A percentile compares a stretch with the other conserved stretches of the same genome.
These are phyloP conservation scores for Allantophomopsis cytisporea DNA, from an alignment of 2,329 filamentous ascomycete genomes.

Conservation along the genomic window DNA sequence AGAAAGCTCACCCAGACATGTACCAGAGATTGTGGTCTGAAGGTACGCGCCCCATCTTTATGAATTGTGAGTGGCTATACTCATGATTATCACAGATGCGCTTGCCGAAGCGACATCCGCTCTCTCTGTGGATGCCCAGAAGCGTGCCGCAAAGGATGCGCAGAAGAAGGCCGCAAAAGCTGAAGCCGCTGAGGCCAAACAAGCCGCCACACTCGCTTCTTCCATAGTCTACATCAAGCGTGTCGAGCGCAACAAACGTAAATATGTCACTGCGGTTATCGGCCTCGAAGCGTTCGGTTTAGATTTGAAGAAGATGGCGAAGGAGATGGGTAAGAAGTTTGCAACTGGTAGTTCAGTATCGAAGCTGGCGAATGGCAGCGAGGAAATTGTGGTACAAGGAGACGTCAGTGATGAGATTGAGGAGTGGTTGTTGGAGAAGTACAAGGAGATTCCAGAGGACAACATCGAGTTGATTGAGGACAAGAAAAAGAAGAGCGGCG, in stretches of 20 bases:
- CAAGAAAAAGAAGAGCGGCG: slow-evolving; percentile 74
- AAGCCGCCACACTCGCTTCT: slow-evolving; percentile 68
- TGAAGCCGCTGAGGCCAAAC: slow-evolving; percentile 71
- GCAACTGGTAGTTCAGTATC: slow-evolving; percentile 89
- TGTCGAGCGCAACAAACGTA: slow-evolving; percentile 95
- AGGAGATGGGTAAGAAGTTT: slow-evolving; percentile 98
- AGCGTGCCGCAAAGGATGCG: slow-evolving; percentile 90
- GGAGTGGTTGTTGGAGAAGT: slow-evolving; percentile 81
- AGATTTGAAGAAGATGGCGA: slow-evolving; percentile 89
- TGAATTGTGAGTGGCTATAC: neutral
- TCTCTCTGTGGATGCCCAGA: slow-evolving; percentile 81
- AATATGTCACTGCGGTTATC: slow-evolving; percentile 85
- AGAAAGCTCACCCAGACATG: slow-evolving; percentile 57
- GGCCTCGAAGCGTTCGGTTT: slow-evolving; percentile 84
- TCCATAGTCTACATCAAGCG: slow-evolving; percentile 86
- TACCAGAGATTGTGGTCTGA: slow-evolving; percentile 76
- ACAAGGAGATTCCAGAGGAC: slow-evolving; percentile 82
- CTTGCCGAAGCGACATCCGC: slow-evolving; percentile 73
- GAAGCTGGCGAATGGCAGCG: slow-evolving; percentile 70
- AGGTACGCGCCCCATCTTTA: slow-evolving; percentile 35
- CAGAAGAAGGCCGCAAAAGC: slow-evolving; percentile 96
- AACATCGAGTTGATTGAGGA: slow-evolving; percentile 93
- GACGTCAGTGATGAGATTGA: slow-evolving; percentile 91
- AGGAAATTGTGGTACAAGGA: slow-evolving; percentile 96
- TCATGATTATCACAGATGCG: slow-evolving; percentile 40